Evolutionary conservation across 805 yeast genomes (phyloP), one percentile per base, ranked within the genome.

Genomic region (Maudiozyma turicensis): DNA sequence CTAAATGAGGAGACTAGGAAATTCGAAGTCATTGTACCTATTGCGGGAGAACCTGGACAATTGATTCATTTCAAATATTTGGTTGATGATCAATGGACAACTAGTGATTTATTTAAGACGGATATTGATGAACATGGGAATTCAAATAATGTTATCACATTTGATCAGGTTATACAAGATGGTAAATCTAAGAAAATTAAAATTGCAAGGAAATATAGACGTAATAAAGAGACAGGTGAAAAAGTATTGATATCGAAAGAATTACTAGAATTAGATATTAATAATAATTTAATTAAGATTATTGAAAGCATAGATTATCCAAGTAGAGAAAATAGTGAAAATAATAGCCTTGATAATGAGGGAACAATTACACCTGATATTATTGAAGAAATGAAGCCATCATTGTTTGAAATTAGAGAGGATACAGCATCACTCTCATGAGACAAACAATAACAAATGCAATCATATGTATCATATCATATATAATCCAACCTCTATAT

Each of bases 41-140:
- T 47, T 5, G n/a, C 9, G 4, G 15, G 11, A 9, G 31, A 34
- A 3, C 11, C 30, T 8, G 69, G 65, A 11, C 68, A 68, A 54
- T 20, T 20, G 26, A 58, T 80, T 32, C 63, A 58, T 26, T 76
- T 75, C 64, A 76, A 76, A 68, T 84, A 75, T 61, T 75, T 83
- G 46, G 88, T 83, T 42, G 88, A 84, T 61, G 86, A 81, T 40
- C 73, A 74, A 43, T 84, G 89, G 89, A 57, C 58, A 9, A 61
- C 69, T n/a, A 72, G 68, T 47, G 59, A 61, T 1, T 57, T 59
- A 3, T 76, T 70, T 51, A 66, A 64, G 46, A 61, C 69, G 20
- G 74, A 74, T 48, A 26, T 3, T 1, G 71, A 66, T 40, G 82
- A 77, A 52, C 60, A 67, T 33, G 70, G 72, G 1, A 67, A 64